Base-by-base conservation (phyloP, 345 rosid species). In the Populus simonii region DNA sequence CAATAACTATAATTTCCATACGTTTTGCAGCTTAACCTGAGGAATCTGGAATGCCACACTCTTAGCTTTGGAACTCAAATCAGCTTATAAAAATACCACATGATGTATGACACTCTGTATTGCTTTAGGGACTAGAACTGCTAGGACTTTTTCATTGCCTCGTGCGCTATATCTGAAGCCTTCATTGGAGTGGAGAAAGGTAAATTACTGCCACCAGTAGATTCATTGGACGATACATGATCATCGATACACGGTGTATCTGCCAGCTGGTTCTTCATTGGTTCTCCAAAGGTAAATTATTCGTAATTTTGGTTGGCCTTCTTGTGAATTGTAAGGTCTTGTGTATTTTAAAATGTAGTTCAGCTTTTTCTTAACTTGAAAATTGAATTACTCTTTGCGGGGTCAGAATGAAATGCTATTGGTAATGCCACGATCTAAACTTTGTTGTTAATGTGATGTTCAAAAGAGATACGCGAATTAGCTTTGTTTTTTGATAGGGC, bases 11-110 rank as follows among this genome's bases (percentile, higher is more conserved):
- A 2, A 16, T 72, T 70, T 62, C 8, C 25, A 35, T 47, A 33
- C 6, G 2, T 15, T 73, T 79, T 80, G 88, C 86, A 93, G 99
- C 86, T 95, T 66, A 93, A 93, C 87, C 11, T 88, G 85, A 90
- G 83, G 84, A 91, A 89, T 82, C 93, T 93, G 20, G 94, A 93
- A 80, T 91, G 98, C 82, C 93, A 92, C 55, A 86, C 97, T 38
- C 80, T 92, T 77, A 89, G 92, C 77, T 92, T 92, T 73, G 92
- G 85, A 79, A 82, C 90, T 55, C 85, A 85, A 69, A 68, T 89
- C 65, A 72, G 80, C 80, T 79, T 72, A 22, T 82, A 71, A 76
- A 73, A 75, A 43, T 62, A 62, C 29, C 78, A 82, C 80, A 82
- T 65, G 77, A 53, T 35, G 41, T n/a, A 22, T 51, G 20, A 17